A percentile compares a stretch with the other conserved stretches of the same genome.
These are phyloP conservation scores for Phytophthora pinifolia DNA, from an alignment of 352 stramenopile species.

Conservation along the genomic window DNA sequence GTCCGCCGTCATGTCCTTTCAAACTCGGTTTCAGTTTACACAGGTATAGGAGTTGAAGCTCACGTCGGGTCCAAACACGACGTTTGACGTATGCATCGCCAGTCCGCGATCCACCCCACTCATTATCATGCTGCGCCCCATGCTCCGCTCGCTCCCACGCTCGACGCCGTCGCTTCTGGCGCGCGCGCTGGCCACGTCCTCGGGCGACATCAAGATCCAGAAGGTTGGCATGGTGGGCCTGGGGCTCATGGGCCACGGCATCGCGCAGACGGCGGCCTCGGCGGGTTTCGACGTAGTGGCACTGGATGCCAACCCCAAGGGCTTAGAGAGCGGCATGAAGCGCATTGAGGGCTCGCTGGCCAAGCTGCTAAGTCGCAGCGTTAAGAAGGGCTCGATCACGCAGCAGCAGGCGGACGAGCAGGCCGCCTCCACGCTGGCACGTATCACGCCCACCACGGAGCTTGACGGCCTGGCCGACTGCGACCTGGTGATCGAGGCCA, in stretches of 20 bases:
- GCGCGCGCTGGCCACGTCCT: conserved; percentile 32
- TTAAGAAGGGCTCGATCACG: conserved; percentile 91
- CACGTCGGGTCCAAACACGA: conserved; percentile 21
- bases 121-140: conserved; percentile 10
- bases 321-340: conserved; percentile 82
- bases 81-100: conserved; percentile 13
- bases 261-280: conserved; percentile 92
- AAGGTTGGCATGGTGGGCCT: conserved; percentile 95
- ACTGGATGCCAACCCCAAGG: conserved; percentile 72
- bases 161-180: conserved; percentile 21
- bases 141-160: conserved; percentile 19
- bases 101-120: conserved; percentile 12
- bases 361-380: conserved; percentile 82
- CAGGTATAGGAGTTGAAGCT: conserved; percentile 23
- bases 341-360: conserved; percentile 92
- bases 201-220: conserved; percentile 53
- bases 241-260: conserved; percentile 98
- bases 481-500: conserved; percentile 98
- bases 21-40: conserved; percentile 1
- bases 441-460: conserved; percentile 91
- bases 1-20: background rate
- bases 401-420: conserved; percentile 70
- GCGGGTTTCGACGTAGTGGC: conserved; percentile 87
- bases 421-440: conserved; percentile 61
- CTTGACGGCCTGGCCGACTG: conserved; percentile 85